Base-by-base conservation (phyloP, 2,329 filamentous ascomycete genomes). In the Dichotomopilus funicola region DNA sequence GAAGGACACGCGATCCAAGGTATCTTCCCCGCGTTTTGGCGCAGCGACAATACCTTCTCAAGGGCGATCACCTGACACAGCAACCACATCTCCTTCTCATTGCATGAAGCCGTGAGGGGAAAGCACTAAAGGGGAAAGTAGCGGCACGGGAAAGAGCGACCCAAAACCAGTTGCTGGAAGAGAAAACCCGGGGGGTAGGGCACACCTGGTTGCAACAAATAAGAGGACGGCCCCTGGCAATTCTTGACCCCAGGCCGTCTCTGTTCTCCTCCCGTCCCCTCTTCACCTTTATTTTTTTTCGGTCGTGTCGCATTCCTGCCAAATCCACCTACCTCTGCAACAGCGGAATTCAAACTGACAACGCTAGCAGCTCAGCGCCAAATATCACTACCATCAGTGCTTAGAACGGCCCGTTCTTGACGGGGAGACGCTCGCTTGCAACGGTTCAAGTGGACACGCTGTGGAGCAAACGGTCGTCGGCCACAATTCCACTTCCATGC, bases 61-160 rank as follows among this genome's bases (percentile, higher is more conserved):
- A 3, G 2, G 3, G 12, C 7, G 27, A 45, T 45, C 52, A 54
- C 46, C 45, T 54, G 52, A 49, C 52, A 49, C 34, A 33, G 34
- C 37, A 13, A 40, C 5, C 5, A 40, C 44, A 38, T 45, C 44
- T 53, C 52, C 46, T 13, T 49, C 27, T 35, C 13, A 19, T 35
- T 34, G 52, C 46, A 54, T 44, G 40, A 49, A 27, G 46, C 19
- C 49, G 54, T 56, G 54, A 56, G 54, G 54, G 54, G 54, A 52
- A 52, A 40, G 48, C 19, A 27, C 5, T n/a, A 10, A 51, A 56
- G 49, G 45, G 38, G 54, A 50, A 56, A 56, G 40, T 34, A 40
- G 49, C 49, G 38, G 47, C 46, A 34, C 46, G 34, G 45, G n/a
- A 53, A 31, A 44, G 31, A 42, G 45, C 40, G 13, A 49, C 46